Base-by-base conservation (phyloP, 441 rosid species). In the Erodium texanum region DNA sequence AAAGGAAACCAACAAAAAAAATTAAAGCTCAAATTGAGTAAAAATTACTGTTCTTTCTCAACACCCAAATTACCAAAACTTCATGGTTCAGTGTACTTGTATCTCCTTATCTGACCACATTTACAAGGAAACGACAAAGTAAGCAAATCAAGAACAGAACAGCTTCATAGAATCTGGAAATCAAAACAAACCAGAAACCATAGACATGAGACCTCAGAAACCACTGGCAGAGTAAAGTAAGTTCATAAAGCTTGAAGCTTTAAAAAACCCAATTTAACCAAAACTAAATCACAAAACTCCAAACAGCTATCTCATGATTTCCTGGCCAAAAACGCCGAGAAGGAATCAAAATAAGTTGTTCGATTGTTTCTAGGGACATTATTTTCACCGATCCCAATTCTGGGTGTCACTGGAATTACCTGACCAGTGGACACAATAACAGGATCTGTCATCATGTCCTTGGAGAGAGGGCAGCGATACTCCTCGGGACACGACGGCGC, bases 361-460 rank as follows among this genome's bases (percentile, higher is more conserved):
- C 29, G 29, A 27, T 1, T 27, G 1, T 27, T 27, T 27, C 2
- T 27, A 27, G 29, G 4, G 29, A 27, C 29, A 27, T 27, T 27
- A 27, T 1, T 38, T 45, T 8, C 14, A 41, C 18, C n/a, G 43
- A 50, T 64, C 22, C 3, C 19, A 22, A 69, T 52, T 24, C 62
- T n/a, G 56, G 67, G 27, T 11, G 15, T 54, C 6, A 24, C 3
- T 1, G 50, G 15, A 43, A 70, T 15, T 70, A 92, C 99, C 97
- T 80, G 90, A 9, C 99, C 99, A 20, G 99, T 83, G 64, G 92
- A 75, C 77, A 93, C 71, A 80, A 93, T 78, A 48, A 93, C 95
- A 43, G 99, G 99, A 84, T 93, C 97, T 75, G 82, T 79, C 99
- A 91, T 93, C 76, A 93, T 72, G 56, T 93, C 96, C n/a, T 84